Base-by-base conservation (phyloP, 1,139 yeast genomes). In the Geotrichum carabidarum region DNA sequence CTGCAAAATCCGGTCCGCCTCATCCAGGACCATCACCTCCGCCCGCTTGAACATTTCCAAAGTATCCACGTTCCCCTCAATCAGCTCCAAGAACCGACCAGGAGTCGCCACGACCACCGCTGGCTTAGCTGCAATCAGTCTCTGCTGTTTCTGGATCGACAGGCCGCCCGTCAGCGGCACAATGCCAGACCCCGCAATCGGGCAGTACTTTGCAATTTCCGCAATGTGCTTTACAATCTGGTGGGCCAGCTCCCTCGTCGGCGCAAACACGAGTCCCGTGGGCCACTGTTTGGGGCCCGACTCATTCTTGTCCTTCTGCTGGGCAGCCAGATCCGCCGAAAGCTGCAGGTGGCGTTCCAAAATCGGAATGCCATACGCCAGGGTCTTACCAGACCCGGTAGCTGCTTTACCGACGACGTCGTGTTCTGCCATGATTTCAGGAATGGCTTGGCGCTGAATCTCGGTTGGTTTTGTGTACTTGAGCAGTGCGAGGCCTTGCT, bases 301-400 rank as follows among this genome's bases (percentile, higher is more conserved):
- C 47, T 58, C 58, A 11, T 56, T 48, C 40, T 55, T 48, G 42
- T 53, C 53, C 2, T 51, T 51, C 12, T 48, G 48, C 6, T 50
- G 55, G 2, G 60, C 61, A 30, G 59, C 54, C 18, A 54, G 47
- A n/a, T 48, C 56, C 6, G 52, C 48, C 15, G 60, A 31, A 17
- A 57, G 50, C 14, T 51, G 43, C 18, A 70, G 51, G 56, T 63
- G 70, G 53, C 78, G 79, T 65, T 94, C 96, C 57, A 93, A 70
- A 31, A 94, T 84, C n/a, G 99, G 98, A 30, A 93, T 80, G 50
- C 97, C 97, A 68, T 89, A 93, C 0, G 99, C 99, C 56, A 91
- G 75, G 0, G 99, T 93, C 67, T 93, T 93, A 76, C 99, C 99
- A 0, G 96, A 89, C 68, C 99, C 99, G 0, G 99, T 94, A 8